A percentile compares a stretch with the other conserved stretches of the same genome.
These are phyloP conservation scores for Draba incana DNA, from an alignment of 345 rosid genomes.

Conservation along the genomic window DNA sequence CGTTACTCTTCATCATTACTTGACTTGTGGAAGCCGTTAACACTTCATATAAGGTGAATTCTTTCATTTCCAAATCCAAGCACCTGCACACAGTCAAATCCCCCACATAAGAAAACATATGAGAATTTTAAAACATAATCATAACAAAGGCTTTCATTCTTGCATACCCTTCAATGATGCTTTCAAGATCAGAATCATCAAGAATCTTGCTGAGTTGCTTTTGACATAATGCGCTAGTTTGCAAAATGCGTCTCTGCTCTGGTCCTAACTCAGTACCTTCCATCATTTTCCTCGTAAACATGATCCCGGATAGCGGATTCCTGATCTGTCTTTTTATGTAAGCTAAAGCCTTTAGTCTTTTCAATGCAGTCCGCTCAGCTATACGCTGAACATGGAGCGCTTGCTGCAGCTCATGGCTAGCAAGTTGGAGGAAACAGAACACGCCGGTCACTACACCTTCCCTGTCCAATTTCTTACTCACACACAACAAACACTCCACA, in stretches of 20 bases:
- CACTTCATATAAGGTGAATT: conserved; percentile 59
- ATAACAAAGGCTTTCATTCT: not conserved
- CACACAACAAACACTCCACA: conserved; percentile 78
- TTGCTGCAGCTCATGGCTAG: conserved; percentile 89
- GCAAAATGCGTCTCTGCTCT: conserved; percentile 70
- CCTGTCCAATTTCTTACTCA: conserved; percentile 77
- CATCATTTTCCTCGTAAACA: conserved; percentile 74
- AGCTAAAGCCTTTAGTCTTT: conserved; percentile 71
- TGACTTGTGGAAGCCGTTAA: conserved; percentile 69
- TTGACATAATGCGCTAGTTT: conserved; percentile 82
- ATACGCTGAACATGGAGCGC: conserved; percentile 86
- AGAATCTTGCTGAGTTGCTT: conserved; percentile 79
- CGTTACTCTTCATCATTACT: conserved; percentile 68
- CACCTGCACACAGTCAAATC: conserved; percentile 47
- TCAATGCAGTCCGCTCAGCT: conserved; percentile 78
- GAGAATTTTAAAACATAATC: not conserved
- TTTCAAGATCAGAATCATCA: conserved; percentile 81
- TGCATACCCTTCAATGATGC: conserved; percentile 80
- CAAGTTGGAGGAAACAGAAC: conserved; percentile 95
- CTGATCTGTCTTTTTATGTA: conserved; percentile 80
- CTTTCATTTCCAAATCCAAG: conserved; percentile 83
- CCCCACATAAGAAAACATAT: not conserved
- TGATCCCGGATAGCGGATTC: conserved; percentile 82
- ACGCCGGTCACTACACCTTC: conserved; percentile 78
- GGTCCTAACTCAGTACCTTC: conserved; percentile 71